Percentiles rank a stretch among this genome's conserved stretches.
Conservation (phyloP, 169 alveolate species). For the Eimeria falciformis region DNA sequence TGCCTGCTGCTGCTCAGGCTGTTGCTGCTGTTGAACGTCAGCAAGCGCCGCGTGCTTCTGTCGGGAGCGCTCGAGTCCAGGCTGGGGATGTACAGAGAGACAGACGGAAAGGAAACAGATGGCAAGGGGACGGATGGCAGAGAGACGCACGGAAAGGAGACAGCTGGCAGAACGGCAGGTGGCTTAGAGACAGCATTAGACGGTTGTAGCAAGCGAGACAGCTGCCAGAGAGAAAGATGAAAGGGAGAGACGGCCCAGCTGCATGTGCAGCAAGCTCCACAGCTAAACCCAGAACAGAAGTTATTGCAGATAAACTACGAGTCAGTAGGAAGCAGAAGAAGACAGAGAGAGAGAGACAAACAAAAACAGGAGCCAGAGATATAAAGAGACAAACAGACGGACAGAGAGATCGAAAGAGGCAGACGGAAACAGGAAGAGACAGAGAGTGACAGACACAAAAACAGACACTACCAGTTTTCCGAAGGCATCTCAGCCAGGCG, state of each 20-base stretch:
- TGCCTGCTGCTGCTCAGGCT: slow-evolving; percentile 48
- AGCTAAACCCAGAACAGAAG: too few relatives aligned
- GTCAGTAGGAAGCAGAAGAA: background rate
- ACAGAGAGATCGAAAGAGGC: background rate
- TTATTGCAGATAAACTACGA: background rate
- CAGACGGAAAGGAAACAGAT: background rate
- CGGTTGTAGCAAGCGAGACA: too few relatives aligned
- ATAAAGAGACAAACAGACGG: background rate
- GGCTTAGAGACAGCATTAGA: too few relatives aligned
- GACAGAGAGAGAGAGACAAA: background rate
- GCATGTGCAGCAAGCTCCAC: too few relatives aligned
- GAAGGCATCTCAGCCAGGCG: slow-evolving; percentile 33
- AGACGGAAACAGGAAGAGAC: background rate
- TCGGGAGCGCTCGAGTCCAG: background rate
- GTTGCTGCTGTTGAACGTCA: slow-evolving; percentile 28
- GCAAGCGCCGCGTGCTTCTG: background rate
- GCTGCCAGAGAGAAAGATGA: too few relatives aligned
- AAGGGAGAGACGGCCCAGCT: too few relatives aligned
- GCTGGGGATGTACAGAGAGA: background rate
- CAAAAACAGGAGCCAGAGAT: background rate
- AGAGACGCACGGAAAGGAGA: too few relatives aligned
- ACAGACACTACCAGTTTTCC: background rate
- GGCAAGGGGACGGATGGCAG: too few relatives aligned
- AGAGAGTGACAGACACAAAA: background rate
- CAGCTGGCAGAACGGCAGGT: too few relatives aligned